Evolutionary conservation across 2,329 filamentous ascomycete species (phyloP), one percentile per base, ranked within the genome.

Genomic region (Passalora sequoiae): DNA sequence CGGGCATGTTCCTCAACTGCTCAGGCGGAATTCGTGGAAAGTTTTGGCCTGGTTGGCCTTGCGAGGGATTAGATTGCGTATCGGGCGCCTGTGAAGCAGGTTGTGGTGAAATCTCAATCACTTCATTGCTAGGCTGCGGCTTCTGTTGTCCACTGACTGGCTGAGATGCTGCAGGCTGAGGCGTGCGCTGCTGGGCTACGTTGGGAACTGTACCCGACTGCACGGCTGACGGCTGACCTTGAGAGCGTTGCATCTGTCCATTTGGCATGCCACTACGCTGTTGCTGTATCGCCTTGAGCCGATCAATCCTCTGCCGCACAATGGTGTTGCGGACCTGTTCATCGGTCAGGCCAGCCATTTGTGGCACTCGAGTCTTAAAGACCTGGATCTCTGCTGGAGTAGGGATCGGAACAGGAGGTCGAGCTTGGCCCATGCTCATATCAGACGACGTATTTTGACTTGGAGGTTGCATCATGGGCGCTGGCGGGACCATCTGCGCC

Each of bases 301-400:
- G 38, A 22, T 53, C 35, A 1, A 54, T 28, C 43, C 53, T 55
- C 16, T 47, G 42, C 28, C 51, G 47, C 22, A 52, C 39, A 16
- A 64, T 46, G 20, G 66, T 29, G 1, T 63, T 54, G 25, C 65
- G 61, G 15, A 75, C 56, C 39, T 69, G 63, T 3, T 74, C 71
- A 48, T 74, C 70, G 3, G 57, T 62, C 37, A 63, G 51, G 27
- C 61, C 61, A 16, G 60, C 36, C 33, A 60, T 51, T 20, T 65
- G 59, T 15, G 59, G 55, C 10, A 68, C 44, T 25, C 54, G 60
- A 35, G 55, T 50, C 25, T 70, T 64, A 47, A 67, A 62, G 15
- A 50, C 50, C 35, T 65, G 58, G 13, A 73, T 56, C 13, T 74
- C 70, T 37, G 69, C 61, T 4, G 61, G 57, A 0, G 65, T 66